Base-by-base conservation (phyloP, 768 basidiomycete genomes). In the Termitomyces titanicus region DNA sequence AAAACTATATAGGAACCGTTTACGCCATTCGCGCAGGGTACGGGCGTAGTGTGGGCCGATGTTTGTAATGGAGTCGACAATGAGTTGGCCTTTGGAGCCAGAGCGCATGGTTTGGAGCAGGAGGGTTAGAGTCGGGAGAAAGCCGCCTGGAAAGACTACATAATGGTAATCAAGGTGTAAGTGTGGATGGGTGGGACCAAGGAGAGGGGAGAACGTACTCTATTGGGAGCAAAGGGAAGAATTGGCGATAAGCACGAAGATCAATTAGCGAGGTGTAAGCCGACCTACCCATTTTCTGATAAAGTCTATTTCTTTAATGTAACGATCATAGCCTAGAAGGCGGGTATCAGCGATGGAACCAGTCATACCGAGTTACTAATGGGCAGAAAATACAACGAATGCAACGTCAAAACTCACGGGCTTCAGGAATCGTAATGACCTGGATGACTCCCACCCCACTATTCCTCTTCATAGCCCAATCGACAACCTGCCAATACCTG, bases 11-110 rank as follows among this genome's bases (percentile, higher is more conserved):
- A 81, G 63, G 70, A 91, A 91, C 9, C 85, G 75, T 24, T 70
- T 66, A 11, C 83, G 73, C 89, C 90, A 92, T 71, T 90, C 88
- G 20, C 89, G 79, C 7, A 92, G 74, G 13, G 90, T 90, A n/a
- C 88, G 83, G 9, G 88, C 83, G 66, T 89, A 91, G 64, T 90
- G 84, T 27, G 84, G 83, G 1, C 86, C 86, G 61, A 89, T 88
- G 71, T 89, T 89, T 7, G 74, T 75, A 11, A 88, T 74, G 22
- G 81, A 81, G 59, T 89, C 88, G 25, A 88, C 77, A 20, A 84
- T 71, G 40, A 89, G 78, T 8, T 74, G 73, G 10, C 82, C 80
- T 18, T 74, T 64, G 5, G 83, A 76, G 18, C 84, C 86, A 7
- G 71, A 67, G 25, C 72, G 60, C 58, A 84, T 68, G 8, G 79